Conservation (phyloP, 371 early-diverging fungal genomes). For the Fennellomyces sp. region DNA sequence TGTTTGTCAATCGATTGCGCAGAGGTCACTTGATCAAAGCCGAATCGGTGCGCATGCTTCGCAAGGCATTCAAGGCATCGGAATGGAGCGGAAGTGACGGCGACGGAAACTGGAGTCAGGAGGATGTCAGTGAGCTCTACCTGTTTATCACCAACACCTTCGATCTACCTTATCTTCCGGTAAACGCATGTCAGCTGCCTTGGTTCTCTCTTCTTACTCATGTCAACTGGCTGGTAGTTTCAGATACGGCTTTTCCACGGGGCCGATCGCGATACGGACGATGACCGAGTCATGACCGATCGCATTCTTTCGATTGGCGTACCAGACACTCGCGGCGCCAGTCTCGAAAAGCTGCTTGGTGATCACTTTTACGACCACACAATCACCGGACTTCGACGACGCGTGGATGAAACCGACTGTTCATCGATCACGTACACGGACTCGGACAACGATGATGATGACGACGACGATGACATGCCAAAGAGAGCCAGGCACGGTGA, state of each 20-base stretch:
- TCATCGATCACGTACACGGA: too few relatives aligned
- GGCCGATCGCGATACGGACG: conserved; percentile 46
- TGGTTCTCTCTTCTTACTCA: too few relatives aligned
- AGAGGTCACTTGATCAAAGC: conserved; percentile 44
- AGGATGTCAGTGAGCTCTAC: conserved; percentile 59
- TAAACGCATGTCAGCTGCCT: conserved; percentile 13
- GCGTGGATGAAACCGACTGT: conserved; percentile 12
- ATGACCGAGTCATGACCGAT: conserved; percentile 59
- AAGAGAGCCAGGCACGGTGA: neutral
- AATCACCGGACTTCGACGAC: conserved; percentile 27
- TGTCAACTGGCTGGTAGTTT: conserved; percentile 23
- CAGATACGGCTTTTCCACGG: conserved; percentile 57
- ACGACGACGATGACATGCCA: neutral
- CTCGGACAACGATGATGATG: neutral
- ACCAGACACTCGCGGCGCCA: conserved; percentile 16
- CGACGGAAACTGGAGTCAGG: conserved; percentile 45
- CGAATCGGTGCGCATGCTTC: conserved; percentile 44
- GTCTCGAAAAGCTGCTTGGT: conserved; percentile 16
- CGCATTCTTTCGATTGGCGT: conserved; percentile 50
- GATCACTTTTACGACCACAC: conserved; percentile 31
- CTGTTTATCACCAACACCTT: conserved; percentile 57
- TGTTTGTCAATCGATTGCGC: conserved; percentile 57
- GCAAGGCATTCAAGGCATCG: conserved; percentile 42
- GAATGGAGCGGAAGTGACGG: conserved; percentile 43
- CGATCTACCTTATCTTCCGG: conserved; percentile 56